Conservation (phyloP, 2,329 filamentous ascomycete species). For the Pseudomassariella vexata region DNA sequence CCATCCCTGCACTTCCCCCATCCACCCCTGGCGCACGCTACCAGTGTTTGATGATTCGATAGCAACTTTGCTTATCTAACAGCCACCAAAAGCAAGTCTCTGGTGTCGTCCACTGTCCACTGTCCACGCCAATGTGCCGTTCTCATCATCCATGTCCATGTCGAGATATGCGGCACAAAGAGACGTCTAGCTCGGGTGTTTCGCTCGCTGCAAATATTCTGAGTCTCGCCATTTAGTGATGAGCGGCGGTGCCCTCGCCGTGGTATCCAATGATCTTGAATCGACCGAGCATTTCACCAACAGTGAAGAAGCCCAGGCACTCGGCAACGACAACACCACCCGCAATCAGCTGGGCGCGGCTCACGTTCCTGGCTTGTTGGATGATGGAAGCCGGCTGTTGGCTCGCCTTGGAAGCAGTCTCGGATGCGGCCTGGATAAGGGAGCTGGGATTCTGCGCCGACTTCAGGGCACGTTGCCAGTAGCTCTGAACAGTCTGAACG, state of each 20-base stretch:
- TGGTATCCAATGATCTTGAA: conserved; percentile 94
- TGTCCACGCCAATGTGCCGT: too few species aligned
- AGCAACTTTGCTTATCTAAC: background rate
- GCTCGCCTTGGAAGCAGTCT: conserved; percentile 41
- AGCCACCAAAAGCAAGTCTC: background rate
- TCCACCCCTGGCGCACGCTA: background rate
- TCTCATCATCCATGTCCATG: too few species aligned
- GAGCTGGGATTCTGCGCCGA: conserved; percentile 62
- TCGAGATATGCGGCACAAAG: background rate
- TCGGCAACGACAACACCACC: conserved; percentile 79
- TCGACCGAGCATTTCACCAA: conserved; percentile 93
- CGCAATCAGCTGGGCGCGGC: conserved; percentile 62
- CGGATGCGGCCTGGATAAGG: conserved; percentile 43
- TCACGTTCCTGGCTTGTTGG: conserved; percentile 60
- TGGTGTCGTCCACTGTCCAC: background rate
- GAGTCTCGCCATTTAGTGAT: conserved; percentile 41
- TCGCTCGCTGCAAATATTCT: background rate
- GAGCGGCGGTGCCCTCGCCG: conserved; percentile 56
- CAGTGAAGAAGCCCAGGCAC: conserved; percentile 92
- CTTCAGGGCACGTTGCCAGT: conserved; percentile 72
- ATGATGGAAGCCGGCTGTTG: conserved; percentile 30
- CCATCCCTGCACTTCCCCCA: background rate
- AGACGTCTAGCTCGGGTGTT: background rate
- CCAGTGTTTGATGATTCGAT: background rate
- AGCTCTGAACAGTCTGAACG: conserved; percentile 75